Conservation (phyloP, 2,329 filamentous ascomycete genomes). For the Daldinia eschscholtzii region DNA sequence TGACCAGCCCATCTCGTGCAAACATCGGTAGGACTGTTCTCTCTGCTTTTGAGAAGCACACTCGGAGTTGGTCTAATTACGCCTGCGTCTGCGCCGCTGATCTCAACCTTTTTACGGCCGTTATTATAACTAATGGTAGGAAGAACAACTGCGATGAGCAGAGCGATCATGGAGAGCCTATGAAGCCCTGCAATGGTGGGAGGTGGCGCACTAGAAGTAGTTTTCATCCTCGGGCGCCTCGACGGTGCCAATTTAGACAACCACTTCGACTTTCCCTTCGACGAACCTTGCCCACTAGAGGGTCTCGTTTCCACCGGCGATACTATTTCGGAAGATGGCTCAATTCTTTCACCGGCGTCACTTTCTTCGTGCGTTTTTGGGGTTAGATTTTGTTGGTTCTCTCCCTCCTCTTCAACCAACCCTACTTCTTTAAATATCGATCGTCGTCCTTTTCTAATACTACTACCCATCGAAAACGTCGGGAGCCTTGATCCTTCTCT, state of each 20-base stretch:
- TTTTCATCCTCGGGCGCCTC: slow-evolving; percentile 59
- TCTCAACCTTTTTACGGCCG: slow-evolving; percentile 55
- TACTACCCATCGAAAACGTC: slow-evolving; percentile 58
- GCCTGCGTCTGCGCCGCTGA: slow-evolving; percentile 63
- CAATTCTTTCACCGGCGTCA: slow-evolving; percentile 51
- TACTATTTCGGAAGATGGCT: slow-evolving; percentile 45
- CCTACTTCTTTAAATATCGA: slow-evolving; percentile 68
- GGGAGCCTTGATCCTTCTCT: slow-evolving; percentile 61
- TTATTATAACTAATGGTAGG: slow-evolving; percentile 61
- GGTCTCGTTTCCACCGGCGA: slow-evolving; percentile 49
- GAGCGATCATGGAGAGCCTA: slow-evolving; percentile 61
- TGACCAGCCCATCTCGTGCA: slow-evolving; percentile 77
- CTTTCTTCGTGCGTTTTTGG: slow-evolving; percentile 49
- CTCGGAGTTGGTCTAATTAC: slow-evolving; percentile 53
- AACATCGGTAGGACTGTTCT: slow-evolving; percentile 65
- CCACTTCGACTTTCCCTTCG: slow-evolving; percentile 54
- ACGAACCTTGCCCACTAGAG: slow-evolving; percentile 37
- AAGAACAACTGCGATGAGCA: slow-evolving; percentile 65
- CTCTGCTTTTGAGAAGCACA: slow-evolving; percentile 55
- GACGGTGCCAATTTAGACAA: slow-evolving; percentile 58
- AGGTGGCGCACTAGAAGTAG: slow-evolving; percentile 59
- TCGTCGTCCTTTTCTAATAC: slow-evolving; percentile 63
- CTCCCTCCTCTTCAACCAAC: slow-evolving; percentile 54
- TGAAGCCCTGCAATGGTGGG: slow-evolving; percentile 58
- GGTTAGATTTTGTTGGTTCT: slow-evolving; percentile 45